These are phyloP conservation scores for Hyphodiscus hymeniophilus DNA, from an alignment of 495 filamentous ascomycete species.

Conservation along the genomic window DNA sequence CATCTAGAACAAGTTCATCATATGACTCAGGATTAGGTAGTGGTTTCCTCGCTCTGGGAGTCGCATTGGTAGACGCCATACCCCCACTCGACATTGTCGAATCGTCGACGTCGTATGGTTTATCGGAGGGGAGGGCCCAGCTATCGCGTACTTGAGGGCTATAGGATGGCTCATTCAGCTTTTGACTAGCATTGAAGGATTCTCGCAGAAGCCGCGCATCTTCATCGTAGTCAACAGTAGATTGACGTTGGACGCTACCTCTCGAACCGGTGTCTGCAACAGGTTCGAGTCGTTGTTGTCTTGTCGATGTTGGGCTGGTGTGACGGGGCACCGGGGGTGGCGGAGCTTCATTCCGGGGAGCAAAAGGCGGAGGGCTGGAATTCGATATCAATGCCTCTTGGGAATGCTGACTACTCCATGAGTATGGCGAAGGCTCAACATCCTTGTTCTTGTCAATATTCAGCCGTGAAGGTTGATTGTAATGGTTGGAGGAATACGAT, in stretches of 20 bases:
- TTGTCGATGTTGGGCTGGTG: neutral
- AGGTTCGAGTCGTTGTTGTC: constrained; percentile 9
- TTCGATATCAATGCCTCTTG: constrained; percentile 49
- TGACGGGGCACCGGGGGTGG: constrained; percentile 30
- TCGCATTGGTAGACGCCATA: constrained; percentile 14
- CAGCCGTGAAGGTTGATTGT: constrained; percentile 45
- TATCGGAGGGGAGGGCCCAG: constrained; percentile 18
- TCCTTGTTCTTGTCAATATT: constrained; percentile 43
- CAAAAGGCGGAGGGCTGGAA: constrained; percentile 25
- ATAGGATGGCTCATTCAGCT: constrained; percentile 29
- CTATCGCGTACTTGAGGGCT: constrained; percentile 24
- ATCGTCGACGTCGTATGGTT: constrained; percentile 28
- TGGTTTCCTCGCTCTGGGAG: constrained; percentile 16
- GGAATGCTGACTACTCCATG: constrained; percentile 61
- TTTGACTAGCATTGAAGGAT: constrained; percentile 43
- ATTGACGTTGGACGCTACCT: constrained; percentile 37
- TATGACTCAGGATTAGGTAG: neutral
- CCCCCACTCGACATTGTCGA: constrained; percentile 27
- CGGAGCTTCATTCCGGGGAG: constrained; percentile 14
- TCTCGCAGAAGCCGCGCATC: constrained; percentile 60
- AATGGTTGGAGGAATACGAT: constrained; percentile 29
- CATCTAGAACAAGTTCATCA: constrained; percentile 32
- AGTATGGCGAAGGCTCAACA: constrained; percentile 49
- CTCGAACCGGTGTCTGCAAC: constrained; percentile 36
- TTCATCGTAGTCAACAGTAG: constrained; percentile 44